Evolutionary conservation across 2,329 filamentous ascomycete genomes (phyloP).

Genomic region (Fusarium goolgardi): DNA sequence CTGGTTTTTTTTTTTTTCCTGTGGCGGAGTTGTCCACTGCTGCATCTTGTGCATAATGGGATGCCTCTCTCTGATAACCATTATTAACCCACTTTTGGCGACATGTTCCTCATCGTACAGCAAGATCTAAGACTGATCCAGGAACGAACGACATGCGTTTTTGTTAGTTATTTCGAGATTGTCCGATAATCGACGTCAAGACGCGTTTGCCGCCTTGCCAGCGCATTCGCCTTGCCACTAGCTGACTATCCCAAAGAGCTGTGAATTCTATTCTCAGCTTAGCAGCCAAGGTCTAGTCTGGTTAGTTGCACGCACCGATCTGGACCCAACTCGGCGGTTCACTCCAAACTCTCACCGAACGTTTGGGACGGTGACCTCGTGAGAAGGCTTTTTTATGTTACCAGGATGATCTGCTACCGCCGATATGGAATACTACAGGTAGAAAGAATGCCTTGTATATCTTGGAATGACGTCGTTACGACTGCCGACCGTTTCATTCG

Average conservation of each 20-base stretch:
- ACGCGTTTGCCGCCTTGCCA: constrained; percentile 44
- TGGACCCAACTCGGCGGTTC: constrained; percentile 30
- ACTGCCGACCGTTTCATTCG: constrained; percentile 33
- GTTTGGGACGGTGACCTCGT: constrained; percentile 33
- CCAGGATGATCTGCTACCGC: background rate
- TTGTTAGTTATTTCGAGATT: constrained; percentile 11
- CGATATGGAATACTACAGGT: constrained; percentile 5
- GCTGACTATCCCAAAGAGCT: constrained; percentile 18
- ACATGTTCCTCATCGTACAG: constrained; percentile 39
- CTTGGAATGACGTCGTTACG: constrained; percentile 37
- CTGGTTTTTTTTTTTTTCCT: constrained; percentile 24
- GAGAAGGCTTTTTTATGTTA: constrained; percentile 5
- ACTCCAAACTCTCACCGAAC: constrained; percentile 36
- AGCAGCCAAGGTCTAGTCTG: constrained; percentile 13
- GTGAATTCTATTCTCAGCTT: constrained; percentile 42
- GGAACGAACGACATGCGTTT: constrained; percentile 18
- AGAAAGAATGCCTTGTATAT: constrained; percentile 35
- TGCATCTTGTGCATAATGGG: constrained; percentile 28
- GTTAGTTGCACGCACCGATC: constrained; percentile 33
- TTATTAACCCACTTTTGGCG: constrained; percentile 39
- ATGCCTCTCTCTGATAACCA: constrained; percentile 44
- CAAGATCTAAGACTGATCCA: constrained; percentile 40
- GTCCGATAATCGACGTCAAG: constrained; percentile 31
- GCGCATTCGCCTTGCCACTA: constrained; percentile 44
- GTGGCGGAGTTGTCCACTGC: constrained; percentile 54